Evolutionary conservation across 2,329 filamentous ascomycete species (phyloP).

Genomic region (Claviceps paspali): DNA sequence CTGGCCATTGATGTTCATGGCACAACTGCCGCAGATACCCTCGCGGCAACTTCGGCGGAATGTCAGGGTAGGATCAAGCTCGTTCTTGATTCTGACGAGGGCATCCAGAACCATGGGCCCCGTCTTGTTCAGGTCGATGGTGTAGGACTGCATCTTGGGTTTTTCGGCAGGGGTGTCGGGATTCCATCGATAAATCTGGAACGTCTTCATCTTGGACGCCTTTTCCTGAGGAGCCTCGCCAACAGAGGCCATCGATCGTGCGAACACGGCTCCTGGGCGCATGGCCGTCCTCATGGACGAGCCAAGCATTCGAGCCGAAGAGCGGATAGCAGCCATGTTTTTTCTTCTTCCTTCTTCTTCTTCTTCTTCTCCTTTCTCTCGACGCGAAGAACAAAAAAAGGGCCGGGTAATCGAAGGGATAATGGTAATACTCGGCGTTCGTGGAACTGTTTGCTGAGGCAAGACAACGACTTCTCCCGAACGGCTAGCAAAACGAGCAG

Average conservation of each 20-base stretch:
- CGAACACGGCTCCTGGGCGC: slow-evolving; percentile 25
- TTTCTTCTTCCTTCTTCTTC: no score
- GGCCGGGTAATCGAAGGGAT: no score
- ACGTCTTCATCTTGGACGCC: slow-evolving; percentile 70
- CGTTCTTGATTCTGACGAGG: slow-evolving; percentile 96
- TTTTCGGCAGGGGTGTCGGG: slow-evolving; percentile 85
- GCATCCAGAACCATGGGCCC: slow-evolving; percentile 97
- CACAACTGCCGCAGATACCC: slow-evolving; percentile 96
- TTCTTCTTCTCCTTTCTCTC: no score
- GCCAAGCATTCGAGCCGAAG: slow-evolving; percentile 36
- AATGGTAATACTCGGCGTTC: no score
- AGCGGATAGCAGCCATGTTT: slow-evolving; percentile 51
- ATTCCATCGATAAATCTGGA: slow-evolving; percentile 98
- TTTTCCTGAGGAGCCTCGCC: slow-evolving; percentile 44
- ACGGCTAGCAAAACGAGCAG: no score
- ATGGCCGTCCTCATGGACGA: slow-evolving; percentile 25
- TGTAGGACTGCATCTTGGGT: slow-evolving; percentile 90
- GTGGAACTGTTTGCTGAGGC: no score
- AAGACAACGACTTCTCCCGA: no score
- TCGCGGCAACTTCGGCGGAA: slow-evolving; percentile 94
- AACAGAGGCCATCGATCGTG: slow-evolving; percentile 40
- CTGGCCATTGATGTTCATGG: slow-evolving; percentile 99
- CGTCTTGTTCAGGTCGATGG: slow-evolving; percentile 94
- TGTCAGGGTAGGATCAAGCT: slow-evolving; percentile 89
- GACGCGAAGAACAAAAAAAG: neutral